Evolutionary conservation across 139 green algal genomes (phyloP).

Genomic region (Closterium sp.): DNA sequence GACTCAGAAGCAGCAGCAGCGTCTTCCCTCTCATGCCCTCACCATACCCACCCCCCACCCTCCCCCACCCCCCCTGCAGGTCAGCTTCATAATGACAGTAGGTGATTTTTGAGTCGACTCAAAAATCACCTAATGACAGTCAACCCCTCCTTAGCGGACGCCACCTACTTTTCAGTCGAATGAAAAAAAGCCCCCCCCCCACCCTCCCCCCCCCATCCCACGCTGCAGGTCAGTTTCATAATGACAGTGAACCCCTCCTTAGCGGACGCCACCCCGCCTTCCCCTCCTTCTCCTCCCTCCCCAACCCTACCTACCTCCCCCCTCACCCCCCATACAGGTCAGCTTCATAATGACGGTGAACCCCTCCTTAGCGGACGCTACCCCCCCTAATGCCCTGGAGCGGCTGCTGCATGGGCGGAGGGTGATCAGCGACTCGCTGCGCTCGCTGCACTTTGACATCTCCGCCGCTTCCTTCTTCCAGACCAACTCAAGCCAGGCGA

Average conservation of each 20-base stretch:
- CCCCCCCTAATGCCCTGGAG: background rate
- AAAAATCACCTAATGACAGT: too few relatives aligned
- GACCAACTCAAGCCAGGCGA: constrained; percentile 74
- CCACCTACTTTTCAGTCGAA: too few relatives aligned
- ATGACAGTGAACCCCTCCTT: background rate
- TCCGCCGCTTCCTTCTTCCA: constrained; percentile 84
- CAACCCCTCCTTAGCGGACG: too few relatives aligned
- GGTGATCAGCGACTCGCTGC: constrained; percentile 60
- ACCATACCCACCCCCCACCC: background rate
- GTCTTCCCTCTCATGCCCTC: background rate
- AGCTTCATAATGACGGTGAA: background rate
- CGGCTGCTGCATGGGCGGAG: constrained; percentile 40
- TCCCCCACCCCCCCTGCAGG: background rate
- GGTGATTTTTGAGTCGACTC: too few relatives aligned
- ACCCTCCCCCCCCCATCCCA: too few relatives aligned
- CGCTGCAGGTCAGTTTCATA: background rate
- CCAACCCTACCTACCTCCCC: background rate
- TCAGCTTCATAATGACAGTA: too few relatives aligned
- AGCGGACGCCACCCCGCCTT: background rate
- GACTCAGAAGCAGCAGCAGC: too few relatives aligned
- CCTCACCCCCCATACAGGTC: background rate
- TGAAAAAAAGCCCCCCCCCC: too few relatives aligned
- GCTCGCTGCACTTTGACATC: constrained; percentile 68
- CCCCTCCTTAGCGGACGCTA: background rate
- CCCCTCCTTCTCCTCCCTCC: background rate